phyloP scores from a whole-genome alignment of 768 basidiomycete genomes.

The Trametes meyenii region DNA sequence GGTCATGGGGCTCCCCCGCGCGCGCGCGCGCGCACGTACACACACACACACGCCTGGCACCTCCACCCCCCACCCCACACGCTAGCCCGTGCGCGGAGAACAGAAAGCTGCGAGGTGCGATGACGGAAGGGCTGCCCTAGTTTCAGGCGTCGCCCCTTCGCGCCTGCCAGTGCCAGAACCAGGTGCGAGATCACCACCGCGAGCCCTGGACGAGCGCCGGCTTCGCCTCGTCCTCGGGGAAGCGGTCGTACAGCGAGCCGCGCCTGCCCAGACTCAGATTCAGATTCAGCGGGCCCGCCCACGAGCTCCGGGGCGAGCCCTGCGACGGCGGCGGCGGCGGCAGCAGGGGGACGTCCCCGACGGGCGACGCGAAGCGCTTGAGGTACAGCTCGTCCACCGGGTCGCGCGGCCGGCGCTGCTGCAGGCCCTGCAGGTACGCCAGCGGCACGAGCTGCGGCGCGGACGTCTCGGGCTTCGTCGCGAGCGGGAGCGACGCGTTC shows the following conservation, averaged over 20 bases:
- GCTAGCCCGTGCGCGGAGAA: not conserved
- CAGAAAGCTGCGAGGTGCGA: constrained; percentile 6
- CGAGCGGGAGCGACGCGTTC: constrained; percentile 13
- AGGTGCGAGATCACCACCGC: constrained; percentile 28
- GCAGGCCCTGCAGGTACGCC: constrained; percentile 57
- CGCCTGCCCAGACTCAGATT: no score
- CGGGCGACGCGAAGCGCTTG: constrained; percentile 47
- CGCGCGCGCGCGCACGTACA: not conserved
- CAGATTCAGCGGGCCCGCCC: constrained; percentile 3
- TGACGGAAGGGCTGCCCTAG: constrained; percentile 11
- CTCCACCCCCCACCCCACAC: no score
- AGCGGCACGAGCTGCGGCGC: constrained; percentile 56
- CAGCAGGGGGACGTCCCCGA: no score
- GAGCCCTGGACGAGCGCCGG: constrained; percentile 18
- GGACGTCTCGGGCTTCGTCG: constrained; percentile 10
- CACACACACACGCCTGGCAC: not conserved
- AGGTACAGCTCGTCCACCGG: constrained; percentile 67
- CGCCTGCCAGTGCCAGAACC: no score
- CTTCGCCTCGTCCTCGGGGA: constrained; percentile 23
- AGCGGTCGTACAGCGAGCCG: constrained; percentile 11
- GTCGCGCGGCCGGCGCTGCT: constrained; percentile 56
- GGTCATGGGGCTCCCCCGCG: constrained; percentile 8
- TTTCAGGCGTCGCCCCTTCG: not conserved
- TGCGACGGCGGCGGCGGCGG: no score
- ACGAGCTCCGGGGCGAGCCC: constrained; percentile 15